A percentile compares a stretch with the other conserved stretches of the same genome.
These are phyloP conservation scores for Fusarium nanum DNA, from an alignment of 2,329 filamentous ascomycete genomes.

Conservation along the genomic window DNA sequence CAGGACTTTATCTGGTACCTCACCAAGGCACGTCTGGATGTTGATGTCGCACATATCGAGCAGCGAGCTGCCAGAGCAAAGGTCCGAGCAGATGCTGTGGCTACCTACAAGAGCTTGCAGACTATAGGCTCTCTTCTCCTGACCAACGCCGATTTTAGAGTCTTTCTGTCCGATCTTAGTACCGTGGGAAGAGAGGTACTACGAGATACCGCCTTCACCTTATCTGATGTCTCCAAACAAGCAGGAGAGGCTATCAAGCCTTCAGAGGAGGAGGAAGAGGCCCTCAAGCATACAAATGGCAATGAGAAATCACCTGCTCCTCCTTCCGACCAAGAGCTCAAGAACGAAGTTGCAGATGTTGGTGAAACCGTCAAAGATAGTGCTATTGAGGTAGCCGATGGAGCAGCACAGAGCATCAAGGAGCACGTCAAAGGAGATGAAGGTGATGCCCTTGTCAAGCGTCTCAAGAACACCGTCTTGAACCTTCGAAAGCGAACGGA, in stretches of 20 bases:
- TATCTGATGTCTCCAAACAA: slow-evolving; percentile 80
- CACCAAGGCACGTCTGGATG: slow-evolving; percentile 72
- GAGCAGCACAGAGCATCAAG: slow-evolving; percentile 76
- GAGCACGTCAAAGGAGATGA: slow-evolving; percentile 80
- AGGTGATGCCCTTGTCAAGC: slow-evolving; percentile 76
- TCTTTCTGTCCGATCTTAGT: slow-evolving; percentile 84
- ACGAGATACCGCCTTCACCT: slow-evolving; percentile 82
- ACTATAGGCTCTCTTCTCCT: slow-evolving; percentile 87
- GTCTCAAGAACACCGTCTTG: slow-evolving; percentile 79
- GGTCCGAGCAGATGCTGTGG: slow-evolving; percentile 50
- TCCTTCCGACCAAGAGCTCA: slow-evolving; percentile 73
- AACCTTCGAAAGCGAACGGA: slow-evolving; percentile 81
- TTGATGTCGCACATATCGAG: slow-evolving; percentile 49
- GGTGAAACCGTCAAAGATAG: slow-evolving; percentile 65
- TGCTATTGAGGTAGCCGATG: slow-evolving; percentile 62
- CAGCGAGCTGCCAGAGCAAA: slow-evolving; percentile 47
- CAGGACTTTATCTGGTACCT: slow-evolving; percentile 94
- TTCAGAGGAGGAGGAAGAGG: slow-evolving; percentile 68
- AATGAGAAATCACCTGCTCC: slow-evolving; percentile 47
- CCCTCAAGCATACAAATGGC: slow-evolving; percentile 56
- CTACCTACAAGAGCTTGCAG: slow-evolving; percentile 79
- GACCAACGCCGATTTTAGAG: slow-evolving; percentile 89
- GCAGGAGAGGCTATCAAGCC: slow-evolving; percentile 80
- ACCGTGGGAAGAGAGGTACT: slow-evolving; percentile 86
- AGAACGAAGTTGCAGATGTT: slow-evolving; percentile 66